Conservation (phyloP, 495 filamentous ascomycete species). For the Usnea hakonensis region DNA sequence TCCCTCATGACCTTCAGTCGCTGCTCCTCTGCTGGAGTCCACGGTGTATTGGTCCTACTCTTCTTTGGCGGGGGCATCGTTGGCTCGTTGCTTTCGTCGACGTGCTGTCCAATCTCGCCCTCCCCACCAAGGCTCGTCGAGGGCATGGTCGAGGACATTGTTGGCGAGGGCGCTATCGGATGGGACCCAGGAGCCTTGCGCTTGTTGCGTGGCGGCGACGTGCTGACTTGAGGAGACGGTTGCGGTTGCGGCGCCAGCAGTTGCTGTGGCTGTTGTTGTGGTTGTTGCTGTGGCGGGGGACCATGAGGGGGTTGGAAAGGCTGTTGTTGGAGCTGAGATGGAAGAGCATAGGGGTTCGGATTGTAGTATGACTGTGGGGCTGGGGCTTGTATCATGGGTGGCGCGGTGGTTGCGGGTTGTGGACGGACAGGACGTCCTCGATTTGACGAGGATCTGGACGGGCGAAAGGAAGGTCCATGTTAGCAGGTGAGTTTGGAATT, state of each 20-base stretch:
- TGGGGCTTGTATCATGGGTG: slow-evolving; percentile 35
- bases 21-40: slow-evolving; percentile 92
- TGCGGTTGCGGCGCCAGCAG: slow-evolving; percentile 34
- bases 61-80: slow-evolving; percentile 58
- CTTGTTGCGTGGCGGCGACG: slow-evolving; percentile 42
- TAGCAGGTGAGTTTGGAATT: neutral
- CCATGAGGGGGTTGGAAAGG: slow-evolving; percentile 35
- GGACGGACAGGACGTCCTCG: slow-evolving; percentile 18
- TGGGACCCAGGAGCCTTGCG: slow-evolving; percentile 33
- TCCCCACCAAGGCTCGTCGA: slow-evolving; percentile 26
- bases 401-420: slow-evolving; percentile 10
- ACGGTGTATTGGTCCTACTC: slow-evolving; percentile 92
- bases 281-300: slow-evolving; percentile 39
- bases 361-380: slow-evolving; percentile 32
- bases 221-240: slow-evolving; percentile 30
- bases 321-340: slow-evolving; percentile 15
- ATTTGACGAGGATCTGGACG: slow-evolving; percentile 15
- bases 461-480: slow-evolving; percentile 8
- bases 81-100: slow-evolving; percentile 25
- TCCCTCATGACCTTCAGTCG: slow-evolving; percentile 89
- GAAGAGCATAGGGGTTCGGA: slow-evolving; percentile 18
- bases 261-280: slow-evolving; percentile 28
- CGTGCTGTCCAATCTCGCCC: slow-evolving; percentile 30
- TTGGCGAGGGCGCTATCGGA: slow-evolving; percentile 20
- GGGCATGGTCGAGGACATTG: slow-evolving; percentile 31